Base-by-base conservation (phyloP, 106 monocot species). In the Dioscorea dumetorum region DNA sequence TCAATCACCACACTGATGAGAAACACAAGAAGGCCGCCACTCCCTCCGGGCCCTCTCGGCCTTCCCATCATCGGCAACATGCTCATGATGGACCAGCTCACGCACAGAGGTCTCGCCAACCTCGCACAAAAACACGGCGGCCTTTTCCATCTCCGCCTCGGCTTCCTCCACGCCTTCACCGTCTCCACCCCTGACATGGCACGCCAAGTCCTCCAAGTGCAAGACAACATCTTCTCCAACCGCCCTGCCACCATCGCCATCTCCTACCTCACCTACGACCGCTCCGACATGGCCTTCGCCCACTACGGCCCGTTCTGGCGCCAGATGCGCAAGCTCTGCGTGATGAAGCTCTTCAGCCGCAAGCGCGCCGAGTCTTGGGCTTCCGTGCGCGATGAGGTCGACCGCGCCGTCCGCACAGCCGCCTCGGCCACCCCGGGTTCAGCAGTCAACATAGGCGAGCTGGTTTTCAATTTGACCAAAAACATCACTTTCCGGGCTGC, bases 231-330 rank as follows among this genome's bases (percentile, higher is more conserved):
- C 64, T 97, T 99, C 79, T 80, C 92, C 60, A 87, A 92, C 70
- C 86, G 97, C 8, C 97, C 97, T 8, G 92, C 87, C 52, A 87
- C 82, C 59, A 72, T 72, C 57, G 81, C 89, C 58, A 99, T 90
- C 76, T 8, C 68, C n/a, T 92, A 90, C 84, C 84, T 99, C 35
- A 92, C 97, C 58, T 97, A 97, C 82, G 73, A 85, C 81, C 84
- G 84, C 68, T 75, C 83, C 53, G 97, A 99, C 82, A 92, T 99
- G 97, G 97, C 90, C 73, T 99, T 99, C 77, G 92, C 97, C 20
- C 78, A 92, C 79, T 90, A 92, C 87, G 92, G 97, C 12, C 89
- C 89, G 51, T 99, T 99, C 89, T 99, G 97, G 92, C 88, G 97
- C 71, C 92, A 92, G 73, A 92, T 92, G 84, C 82, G 97, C 50